Evolutionary conservation across 108 stramenopile species (phyloP).

Genomic region (Cyclostephanos tholiformis): DNA sequence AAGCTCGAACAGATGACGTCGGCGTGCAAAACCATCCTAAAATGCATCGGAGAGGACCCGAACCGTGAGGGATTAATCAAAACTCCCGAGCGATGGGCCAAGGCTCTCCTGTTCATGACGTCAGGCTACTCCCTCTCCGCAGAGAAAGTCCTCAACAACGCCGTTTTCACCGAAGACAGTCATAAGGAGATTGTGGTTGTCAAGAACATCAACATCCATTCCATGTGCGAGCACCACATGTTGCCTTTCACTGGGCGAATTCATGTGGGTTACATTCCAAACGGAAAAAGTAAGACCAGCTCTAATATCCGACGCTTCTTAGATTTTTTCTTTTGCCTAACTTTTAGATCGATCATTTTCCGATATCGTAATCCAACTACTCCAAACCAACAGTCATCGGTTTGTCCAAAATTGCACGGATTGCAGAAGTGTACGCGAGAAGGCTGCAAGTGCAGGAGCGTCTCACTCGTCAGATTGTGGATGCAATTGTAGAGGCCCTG

Average conservation of each 20-base stretch:
- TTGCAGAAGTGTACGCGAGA: slow-evolving; percentile 92
- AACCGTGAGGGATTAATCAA: slow-evolving; percentile 89
- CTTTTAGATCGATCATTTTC: not conserved
- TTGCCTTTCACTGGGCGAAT: slow-evolving; percentile 95
- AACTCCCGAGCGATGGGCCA: slow-evolving; percentile 95
- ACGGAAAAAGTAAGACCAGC: slow-evolving; percentile 73
- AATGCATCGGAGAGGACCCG: slow-evolving; percentile 97
- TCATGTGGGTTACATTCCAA: slow-evolving; percentile 98
- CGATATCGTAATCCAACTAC: slow-evolving; percentile 11
- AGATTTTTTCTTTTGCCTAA: not conserved
- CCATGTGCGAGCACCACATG: slow-evolving; percentile 99
- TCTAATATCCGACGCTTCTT: slow-evolving; percentile 57
- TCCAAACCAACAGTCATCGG: slow-evolving; percentile 61
- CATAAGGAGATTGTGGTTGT: slow-evolving; percentile 97
- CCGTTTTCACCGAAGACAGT: slow-evolving; percentile 90
- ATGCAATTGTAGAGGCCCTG: slow-evolving; percentile 92
- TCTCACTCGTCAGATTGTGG: slow-evolving; percentile 94
- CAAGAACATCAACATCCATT: slow-evolving; percentile 95
- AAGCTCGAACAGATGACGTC: slow-evolving; percentile 77
- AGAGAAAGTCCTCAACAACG: slow-evolving; percentile 84
- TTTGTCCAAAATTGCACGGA: slow-evolving; percentile 93
- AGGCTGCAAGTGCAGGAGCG: slow-evolving; percentile 99
- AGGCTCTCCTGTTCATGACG: slow-evolving; percentile 93
- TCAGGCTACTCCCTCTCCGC: slow-evolving; percentile 84
- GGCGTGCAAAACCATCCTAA: slow-evolving; percentile 89